Evolutionary conservation across 345 rosid genomes (phyloP).

Genomic region (Kandelia obovata): DNA sequence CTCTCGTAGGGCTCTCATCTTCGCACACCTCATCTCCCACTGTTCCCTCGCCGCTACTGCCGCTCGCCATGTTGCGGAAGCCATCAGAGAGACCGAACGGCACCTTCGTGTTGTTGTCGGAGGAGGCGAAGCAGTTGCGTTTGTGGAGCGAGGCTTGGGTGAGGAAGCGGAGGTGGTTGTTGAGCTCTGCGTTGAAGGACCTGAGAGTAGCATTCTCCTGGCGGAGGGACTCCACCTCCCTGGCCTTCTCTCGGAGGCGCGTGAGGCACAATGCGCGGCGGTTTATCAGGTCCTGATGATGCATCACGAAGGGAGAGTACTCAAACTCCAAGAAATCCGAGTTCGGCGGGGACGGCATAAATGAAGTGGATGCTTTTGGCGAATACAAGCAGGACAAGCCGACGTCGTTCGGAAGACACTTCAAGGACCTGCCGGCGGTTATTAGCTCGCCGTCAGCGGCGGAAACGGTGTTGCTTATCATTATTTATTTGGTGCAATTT

Average conservation of each 20-base stretch:
- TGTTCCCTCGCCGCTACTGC: constrained; percentile 10
- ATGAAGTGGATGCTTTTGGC: not conserved
- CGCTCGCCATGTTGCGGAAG: constrained; percentile 22
- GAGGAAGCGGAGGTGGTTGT: constrained; percentile 44
- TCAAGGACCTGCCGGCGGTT: constrained; percentile 1
- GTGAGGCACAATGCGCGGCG: constrained; percentile 42
- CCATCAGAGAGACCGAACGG: constrained; percentile 43
- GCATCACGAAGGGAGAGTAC: constrained; percentile 33
- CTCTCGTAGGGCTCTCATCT: constrained; percentile 43
- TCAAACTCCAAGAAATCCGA: not conserved
- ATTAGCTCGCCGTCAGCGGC: constrained; percentile 16
- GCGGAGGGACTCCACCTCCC: constrained; percentile 57
- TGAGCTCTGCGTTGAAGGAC: constrained; percentile 53
- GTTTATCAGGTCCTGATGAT: constrained; percentile 46
- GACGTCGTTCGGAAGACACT: constrained; percentile 12
- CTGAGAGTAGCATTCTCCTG: constrained; percentile 62
- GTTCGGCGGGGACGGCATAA: constrained; percentile 16
- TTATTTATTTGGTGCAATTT: constrained; percentile 1
- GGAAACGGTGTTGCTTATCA: constrained; percentile 26
- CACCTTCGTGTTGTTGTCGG: constrained; percentile 23
- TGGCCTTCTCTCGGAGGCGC: constrained; percentile 44
- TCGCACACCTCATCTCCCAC: constrained; percentile 24
- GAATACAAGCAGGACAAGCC: constrained; percentile 15
- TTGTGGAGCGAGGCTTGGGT: constrained; percentile 35
- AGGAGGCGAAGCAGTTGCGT: constrained; percentile 21